Percentiles rank a stretch among this genome's conserved stretches.
These are phyloP conservation scores for Chalaropsis ovoidea DNA, from an alignment of 2,329 filamentous ascomycete genomes.

Conservation along the genomic window DNA sequence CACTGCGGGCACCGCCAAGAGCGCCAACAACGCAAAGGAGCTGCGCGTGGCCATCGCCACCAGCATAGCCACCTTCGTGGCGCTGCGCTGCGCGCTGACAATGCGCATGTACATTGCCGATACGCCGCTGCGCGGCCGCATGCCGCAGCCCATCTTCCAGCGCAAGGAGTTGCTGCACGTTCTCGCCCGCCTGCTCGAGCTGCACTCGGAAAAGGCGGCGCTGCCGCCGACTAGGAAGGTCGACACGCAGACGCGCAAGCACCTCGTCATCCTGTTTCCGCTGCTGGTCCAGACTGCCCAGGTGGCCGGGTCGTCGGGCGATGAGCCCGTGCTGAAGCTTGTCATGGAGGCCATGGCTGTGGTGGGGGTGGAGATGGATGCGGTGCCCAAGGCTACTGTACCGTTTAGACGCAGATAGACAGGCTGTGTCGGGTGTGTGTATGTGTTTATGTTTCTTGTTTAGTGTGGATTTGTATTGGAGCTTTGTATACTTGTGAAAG, in stretches of 20 bases:
- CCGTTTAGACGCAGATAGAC: slow-evolving; percentile 6
- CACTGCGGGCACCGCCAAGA: slow-evolving; percentile 26
- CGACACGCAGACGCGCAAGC: slow-evolving; percentile 55
- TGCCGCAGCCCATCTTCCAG: slow-evolving; percentile 78
- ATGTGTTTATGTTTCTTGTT: background rate
- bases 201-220: slow-evolving; percentile 60
- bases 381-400: slow-evolving; percentile 6
- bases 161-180: slow-evolving; percentile 67
- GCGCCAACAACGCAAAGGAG: slow-evolving; percentile 27
- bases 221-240: slow-evolving; percentile 49
- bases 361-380: slow-evolving; percentile 48
- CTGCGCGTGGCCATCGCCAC: slow-evolving; percentile 55
- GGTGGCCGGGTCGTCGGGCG: slow-evolving; percentile 47
- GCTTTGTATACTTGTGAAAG: background rate
- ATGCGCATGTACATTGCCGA: slow-evolving; percentile 82
- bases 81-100: slow-evolving; percentile 69
- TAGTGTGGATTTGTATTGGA: background rate
- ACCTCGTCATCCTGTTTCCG: slow-evolving; percentile 72
- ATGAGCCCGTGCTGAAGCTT: slow-evolving; percentile 49
- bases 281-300: slow-evolving; percentile 56
- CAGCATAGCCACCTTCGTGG: slow-evolving; percentile 67
- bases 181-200: slow-evolving; percentile 52
- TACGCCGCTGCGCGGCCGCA: slow-evolving; percentile 75
- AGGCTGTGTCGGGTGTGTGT: background rate
- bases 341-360: slow-evolving; percentile 52